Conservation (phyloP, 305 asterid species). For the Fraxinus greggii region DNA sequence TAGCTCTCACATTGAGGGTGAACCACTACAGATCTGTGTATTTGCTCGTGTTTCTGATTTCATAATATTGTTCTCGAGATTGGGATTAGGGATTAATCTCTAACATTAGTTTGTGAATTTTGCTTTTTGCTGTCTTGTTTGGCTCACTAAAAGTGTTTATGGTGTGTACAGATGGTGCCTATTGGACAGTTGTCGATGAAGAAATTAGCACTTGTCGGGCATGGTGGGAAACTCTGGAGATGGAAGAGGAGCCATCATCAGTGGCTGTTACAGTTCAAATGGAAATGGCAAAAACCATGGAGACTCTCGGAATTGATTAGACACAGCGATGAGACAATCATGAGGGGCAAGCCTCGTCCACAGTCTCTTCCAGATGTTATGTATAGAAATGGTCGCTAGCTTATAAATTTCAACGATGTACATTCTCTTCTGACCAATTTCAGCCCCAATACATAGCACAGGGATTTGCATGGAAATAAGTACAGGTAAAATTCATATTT, state of each 20-base stretch:
- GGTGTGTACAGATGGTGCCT: slow-evolving; percentile 78
- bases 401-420: slow-evolving; percentile 24
- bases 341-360: slow-evolving; percentile 75
- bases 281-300: slow-evolving; percentile 99
- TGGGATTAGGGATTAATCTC: background rate
- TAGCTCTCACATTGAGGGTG: background rate
- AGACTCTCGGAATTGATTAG: slow-evolving; percentile 88
- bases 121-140: background rate
- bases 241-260: slow-evolving; percentile 99
- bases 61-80: background rate
- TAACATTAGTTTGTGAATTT: background rate
- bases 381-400: slow-evolving; percentile 68
- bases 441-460: slow-evolving; percentile 34
- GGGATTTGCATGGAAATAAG: slow-evolving; percentile 26
- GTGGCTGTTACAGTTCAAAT: slow-evolving; percentile 96
- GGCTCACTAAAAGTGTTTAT: background rate
- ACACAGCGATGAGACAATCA: slow-evolving; percentile 91
- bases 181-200: slow-evolving; percentile 83
- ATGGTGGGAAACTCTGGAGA: slow-evolving; percentile 96
- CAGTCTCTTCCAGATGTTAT: slow-evolving; percentile 65
- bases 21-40: background rate
- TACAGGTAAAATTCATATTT: slow-evolving; percentile 24
- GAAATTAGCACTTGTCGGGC: slow-evolving; percentile 79
- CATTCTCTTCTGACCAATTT: slow-evolving; percentile 35
- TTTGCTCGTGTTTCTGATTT: background rate